Evolutionary conservation across 352 stramenopile species (phyloP), one percentile per base, ranked within the genome.

Genomic region (Phytophthora pini): DNA sequence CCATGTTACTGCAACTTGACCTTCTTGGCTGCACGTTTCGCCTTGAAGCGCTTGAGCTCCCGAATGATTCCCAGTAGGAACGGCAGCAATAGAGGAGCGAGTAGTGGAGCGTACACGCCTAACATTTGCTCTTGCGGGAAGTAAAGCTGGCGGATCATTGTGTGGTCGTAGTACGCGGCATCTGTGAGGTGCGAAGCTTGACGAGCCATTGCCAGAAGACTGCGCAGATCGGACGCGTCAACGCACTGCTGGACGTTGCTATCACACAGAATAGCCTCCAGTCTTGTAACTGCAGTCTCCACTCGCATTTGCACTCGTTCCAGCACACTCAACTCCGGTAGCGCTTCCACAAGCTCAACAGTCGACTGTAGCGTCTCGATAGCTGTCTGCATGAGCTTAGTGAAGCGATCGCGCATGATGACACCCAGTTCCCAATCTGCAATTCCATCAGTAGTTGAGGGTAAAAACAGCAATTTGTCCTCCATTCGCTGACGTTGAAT

Each of bases 391-490:
- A 90, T 70, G 48, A 92, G 79, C 7, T 78, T 88, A 7, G 74
- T 58, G 20, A 90, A 85, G 3, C 82, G 81, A 31, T 60, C 38
- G 10, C 61, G 70, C 29, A 84, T 75, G 15, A 92, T 50, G 0
- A 80, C 48, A 45, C 93, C 87, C 44, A 95, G 46, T 34, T 95
- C 87, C 87, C 87, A 95, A 41, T 92, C 76, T 0, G 84, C 70
- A 44, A 95, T 72, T 0, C 84, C 87, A 31, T 87, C 68, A 1
- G 49, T 41, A 6, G 68, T 44, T 5, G 87, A 88, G 3, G 87
- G 61, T 8, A 93, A 57, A 40, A 92, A 92, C 24, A 57, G 27
- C 31, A 26, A 87, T 31, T 39, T 36, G 53, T 65, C 34, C 32
- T 79, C 70, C n/a, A 63, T 38, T 27, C 29, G 60, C 44, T 84